These are phyloP conservation scores for Bipolaris oryzae DNA, from an alignment of 2,329 filamentous ascomycete genomes.

Conservation along the genomic window DNA sequence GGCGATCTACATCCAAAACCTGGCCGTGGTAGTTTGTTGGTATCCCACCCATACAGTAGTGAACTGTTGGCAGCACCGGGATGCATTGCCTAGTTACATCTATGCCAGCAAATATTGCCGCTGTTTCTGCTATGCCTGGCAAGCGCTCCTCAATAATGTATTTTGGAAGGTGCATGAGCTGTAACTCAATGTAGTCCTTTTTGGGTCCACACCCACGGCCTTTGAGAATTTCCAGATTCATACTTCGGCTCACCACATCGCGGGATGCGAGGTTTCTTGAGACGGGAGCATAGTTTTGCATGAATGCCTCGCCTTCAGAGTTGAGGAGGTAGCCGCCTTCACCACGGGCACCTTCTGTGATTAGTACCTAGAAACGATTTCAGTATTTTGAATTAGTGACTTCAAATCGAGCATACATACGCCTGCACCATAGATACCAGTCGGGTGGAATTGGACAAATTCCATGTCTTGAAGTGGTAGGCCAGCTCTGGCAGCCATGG, in stretches of 20 bases:
- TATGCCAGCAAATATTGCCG: constrained; percentile 57
- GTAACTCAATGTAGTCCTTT: constrained; percentile 57
- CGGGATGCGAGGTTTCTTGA: constrained; percentile 58
- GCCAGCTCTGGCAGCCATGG: constrained; percentile 57
- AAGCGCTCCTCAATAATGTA: constrained; percentile 56
- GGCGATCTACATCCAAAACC: constrained; percentile 48
- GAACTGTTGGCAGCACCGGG: constrained; percentile 58
- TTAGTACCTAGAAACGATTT: constrained; percentile 43
- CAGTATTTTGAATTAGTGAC: background rate
- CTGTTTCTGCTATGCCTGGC: constrained; percentile 59
- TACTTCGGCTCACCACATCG: constrained; percentile 56
- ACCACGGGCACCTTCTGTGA: constrained; percentile 58
- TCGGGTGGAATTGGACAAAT: constrained; percentile 59
- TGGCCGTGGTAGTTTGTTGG: constrained; percentile 58
- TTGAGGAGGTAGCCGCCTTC: constrained; percentile 60
- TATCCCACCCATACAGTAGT: constrained; percentile 60
- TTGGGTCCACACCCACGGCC: constrained; percentile 54
- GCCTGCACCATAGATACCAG: constrained; percentile 58
- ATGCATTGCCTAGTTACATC: constrained; percentile 58
- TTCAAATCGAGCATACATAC: constrained; percentile 28
- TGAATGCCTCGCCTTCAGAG: constrained; percentile 56
- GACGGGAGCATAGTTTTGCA: constrained; percentile 59
- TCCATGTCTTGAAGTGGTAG: constrained; percentile 59
- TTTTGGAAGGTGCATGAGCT: constrained; percentile 55
- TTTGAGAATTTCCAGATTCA: constrained; percentile 58